Evolutionary conservation across 306 rosid species (phyloP).

Genomic region (Calophaca sinica): DNA sequence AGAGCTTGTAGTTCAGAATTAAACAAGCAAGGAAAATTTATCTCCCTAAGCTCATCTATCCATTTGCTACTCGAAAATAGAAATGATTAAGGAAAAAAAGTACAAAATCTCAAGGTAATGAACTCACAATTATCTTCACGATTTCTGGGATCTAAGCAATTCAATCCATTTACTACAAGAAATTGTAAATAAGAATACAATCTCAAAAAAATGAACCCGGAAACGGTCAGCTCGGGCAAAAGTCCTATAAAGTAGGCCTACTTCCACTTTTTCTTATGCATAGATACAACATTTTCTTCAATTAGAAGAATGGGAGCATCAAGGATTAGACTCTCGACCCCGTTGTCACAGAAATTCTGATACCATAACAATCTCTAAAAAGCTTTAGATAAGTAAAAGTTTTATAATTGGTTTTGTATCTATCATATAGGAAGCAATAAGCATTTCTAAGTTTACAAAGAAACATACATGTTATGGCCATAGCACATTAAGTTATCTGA

Average conservation of each 20-base stretch:
- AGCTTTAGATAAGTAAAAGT: background rate
- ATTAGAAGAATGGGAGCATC: background rate
- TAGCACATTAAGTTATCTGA: background rate
- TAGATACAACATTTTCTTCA: background rate
- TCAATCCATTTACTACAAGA: too few species aligned
- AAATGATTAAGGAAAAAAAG: background rate
- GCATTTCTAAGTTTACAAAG: background rate
- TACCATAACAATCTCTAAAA: background rate
- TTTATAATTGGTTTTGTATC: background rate
- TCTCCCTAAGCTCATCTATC: conserved; percentile 4
- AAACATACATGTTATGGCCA: background rate
- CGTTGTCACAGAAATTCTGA: background rate
- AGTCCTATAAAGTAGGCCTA: background rate
- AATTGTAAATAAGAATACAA: too few species aligned
- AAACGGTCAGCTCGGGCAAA: too few species aligned
- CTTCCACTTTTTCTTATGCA: background rate
- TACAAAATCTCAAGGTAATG: background rate
- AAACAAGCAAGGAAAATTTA: background rate
- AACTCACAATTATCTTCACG: background rate
- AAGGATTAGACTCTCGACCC: background rate
- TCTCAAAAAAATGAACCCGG: too few species aligned
- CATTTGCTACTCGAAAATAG: background rate
- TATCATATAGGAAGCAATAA: conserved; percentile 16
- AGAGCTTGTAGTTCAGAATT: background rate
- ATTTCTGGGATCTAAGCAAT: background rate